Conservation (phyloP, 2,329 filamentous ascomycete species). For the Endothia cerciana region DNA sequence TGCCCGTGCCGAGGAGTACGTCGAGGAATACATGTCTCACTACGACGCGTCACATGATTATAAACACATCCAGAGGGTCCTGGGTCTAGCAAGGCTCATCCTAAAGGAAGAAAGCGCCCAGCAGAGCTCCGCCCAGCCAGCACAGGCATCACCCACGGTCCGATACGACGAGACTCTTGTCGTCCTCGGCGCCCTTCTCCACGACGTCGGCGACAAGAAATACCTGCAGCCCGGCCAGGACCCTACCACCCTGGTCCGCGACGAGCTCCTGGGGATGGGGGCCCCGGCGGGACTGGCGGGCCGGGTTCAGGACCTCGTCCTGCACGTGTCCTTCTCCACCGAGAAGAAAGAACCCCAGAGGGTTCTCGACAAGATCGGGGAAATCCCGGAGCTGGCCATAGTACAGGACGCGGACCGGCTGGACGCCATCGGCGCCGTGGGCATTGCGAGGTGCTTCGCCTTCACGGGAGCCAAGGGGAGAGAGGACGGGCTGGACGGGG, state of each 20-base stretch:
- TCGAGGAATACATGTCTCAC: constrained; percentile 72
- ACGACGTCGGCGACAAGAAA: constrained; percentile 88
- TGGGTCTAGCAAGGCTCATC: constrained; percentile 70
- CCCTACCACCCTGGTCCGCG: constrained; percentile 57
- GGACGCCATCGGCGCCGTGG: constrained; percentile 86
- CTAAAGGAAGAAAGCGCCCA: constrained; percentile 51
- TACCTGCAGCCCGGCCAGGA: constrained; percentile 67
- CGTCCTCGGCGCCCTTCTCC: constrained; percentile 74
- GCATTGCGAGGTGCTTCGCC: constrained; percentile 77
- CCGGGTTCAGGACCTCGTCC: constrained; percentile 72
- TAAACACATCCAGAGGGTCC: constrained; percentile 78
- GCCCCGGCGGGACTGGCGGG: constrained; percentile 62
- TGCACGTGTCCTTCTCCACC: constrained; percentile 78
- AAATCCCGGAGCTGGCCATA: constrained; percentile 75
- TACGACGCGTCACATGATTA: constrained; percentile 91
- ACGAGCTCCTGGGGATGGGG: constrained; percentile 61
- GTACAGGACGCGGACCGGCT: constrained; percentile 92
- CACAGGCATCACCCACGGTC: constrained; percentile 16
- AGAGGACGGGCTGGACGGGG: constrained; percentile 59
- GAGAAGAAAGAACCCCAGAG: constrained; percentile 69
- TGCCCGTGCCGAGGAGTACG: constrained; percentile 61
- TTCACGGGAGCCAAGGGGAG: constrained; percentile 69
- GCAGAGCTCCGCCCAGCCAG: constrained; percentile 30
- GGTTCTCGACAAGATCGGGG: constrained; percentile 61
- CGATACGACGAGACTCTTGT: constrained; percentile 58